Percentiles rank a stretch among this genome's conserved stretches.
Conservation (phyloP, 345 rosid genomes). For the Populus deltoides region DNA sequence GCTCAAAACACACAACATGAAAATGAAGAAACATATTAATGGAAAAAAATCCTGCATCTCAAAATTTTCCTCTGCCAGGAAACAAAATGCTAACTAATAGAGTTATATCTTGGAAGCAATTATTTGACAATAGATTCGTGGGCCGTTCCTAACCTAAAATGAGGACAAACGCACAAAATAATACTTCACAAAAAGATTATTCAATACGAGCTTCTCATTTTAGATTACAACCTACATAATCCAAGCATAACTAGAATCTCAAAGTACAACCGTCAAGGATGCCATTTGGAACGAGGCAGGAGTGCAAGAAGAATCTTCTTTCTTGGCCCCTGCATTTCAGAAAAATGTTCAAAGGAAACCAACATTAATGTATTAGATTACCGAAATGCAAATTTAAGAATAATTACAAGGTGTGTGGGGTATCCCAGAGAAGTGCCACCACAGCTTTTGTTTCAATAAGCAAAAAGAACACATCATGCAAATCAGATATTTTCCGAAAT, state of each 20-base stretch:
- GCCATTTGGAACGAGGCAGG: constrained; percentile 50
- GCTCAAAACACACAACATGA: neutral
- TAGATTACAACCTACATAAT: neutral
- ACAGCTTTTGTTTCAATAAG: neutral
- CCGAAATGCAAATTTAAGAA: neutral
- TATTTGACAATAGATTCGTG: neutral
- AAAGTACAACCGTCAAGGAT: constrained; percentile 15
- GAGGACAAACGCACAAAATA: neutral
- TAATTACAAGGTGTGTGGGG: neutral
- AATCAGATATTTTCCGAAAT: neutral
- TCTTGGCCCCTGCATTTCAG: constrained; percentile 70
- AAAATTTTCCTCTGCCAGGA: constrained; percentile 3
- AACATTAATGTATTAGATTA: neutral
- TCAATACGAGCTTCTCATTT: constrained; percentile 7
- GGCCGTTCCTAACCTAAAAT: constrained; percentile 6
- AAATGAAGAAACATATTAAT: neutral
- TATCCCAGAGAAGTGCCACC: neutral
- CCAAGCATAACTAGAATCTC: neutral
- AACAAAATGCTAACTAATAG: neutral
- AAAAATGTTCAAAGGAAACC: neutral
- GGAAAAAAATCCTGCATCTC: constrained; percentile 10
- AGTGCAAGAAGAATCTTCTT: constrained; percentile 87
- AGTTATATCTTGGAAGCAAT: constrained; percentile 10
- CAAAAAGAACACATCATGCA: neutral
- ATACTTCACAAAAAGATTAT: neutral